Conservation (phyloP, 352 stramenopile species). For the Pythium apleroticum region DNA sequence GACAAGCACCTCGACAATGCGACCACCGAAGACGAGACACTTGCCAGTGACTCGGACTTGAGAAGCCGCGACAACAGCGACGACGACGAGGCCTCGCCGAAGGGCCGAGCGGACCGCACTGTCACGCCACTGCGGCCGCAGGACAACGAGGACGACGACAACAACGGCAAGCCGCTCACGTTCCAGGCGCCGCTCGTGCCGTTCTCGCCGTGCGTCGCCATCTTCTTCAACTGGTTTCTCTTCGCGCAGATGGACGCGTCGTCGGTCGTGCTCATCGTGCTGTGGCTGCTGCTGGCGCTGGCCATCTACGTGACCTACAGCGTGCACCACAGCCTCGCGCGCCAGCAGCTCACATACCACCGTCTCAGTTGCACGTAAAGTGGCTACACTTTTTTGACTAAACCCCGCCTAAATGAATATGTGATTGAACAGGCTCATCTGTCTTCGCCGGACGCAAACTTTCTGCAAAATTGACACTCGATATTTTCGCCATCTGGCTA, state of each 20-base stretch:
- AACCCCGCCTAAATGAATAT: constrained; percentile 1
- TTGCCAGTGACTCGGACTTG: constrained; percentile 24
- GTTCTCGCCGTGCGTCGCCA: constrained; percentile 74
- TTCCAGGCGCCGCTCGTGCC: constrained; percentile 76
- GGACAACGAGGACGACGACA: constrained; percentile 29
- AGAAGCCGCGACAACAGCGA: constrained; percentile 12
- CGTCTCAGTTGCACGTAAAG: constrained; percentile 28
- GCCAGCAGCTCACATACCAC: constrained; percentile 66
- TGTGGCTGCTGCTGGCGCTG: constrained; percentile 72
- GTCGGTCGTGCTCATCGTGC: constrained; percentile 59
- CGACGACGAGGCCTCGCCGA: constrained; percentile 7
- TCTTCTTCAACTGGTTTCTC: constrained; percentile 90
- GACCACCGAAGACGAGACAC: constrained; percentile 23
- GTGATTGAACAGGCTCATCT: background rate
- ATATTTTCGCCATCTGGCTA: constrained; percentile 1
- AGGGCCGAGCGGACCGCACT: background rate
- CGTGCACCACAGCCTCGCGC: constrained; percentile 63
- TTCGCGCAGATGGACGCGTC: constrained; percentile 77
- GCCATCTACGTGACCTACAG: constrained; percentile 73
- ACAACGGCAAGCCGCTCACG: constrained; percentile 33
- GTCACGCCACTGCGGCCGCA: background rate
- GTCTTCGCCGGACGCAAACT: background rate
- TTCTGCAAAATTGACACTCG: background rate
- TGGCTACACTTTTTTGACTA: constrained; percentile 11
- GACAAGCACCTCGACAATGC: constrained; percentile 15